phyloP scores from a whole-genome alignment of 1,284 basidiomycete species.

The Rhodotorula glutinis region DNA sequence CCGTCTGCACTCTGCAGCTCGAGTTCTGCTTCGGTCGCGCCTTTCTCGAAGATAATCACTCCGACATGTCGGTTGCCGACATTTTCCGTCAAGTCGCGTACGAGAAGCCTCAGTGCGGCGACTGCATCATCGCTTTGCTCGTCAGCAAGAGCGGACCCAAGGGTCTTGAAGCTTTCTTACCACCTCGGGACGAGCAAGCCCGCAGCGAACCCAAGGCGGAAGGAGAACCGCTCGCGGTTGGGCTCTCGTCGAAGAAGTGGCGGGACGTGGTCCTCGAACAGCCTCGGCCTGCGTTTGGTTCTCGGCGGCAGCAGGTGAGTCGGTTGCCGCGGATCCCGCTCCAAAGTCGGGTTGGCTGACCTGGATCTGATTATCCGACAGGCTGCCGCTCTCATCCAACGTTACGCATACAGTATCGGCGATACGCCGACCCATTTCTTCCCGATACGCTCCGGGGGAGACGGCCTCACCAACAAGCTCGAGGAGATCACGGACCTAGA shows the following conservation, averaged over 20 bases:
- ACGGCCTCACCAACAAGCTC: neutral
- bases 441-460: slow-evolving; percentile 3
- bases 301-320: neutral
- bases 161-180: slow-evolving; percentile 48
- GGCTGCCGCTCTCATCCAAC: slow-evolving; percentile 20
- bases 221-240: neutral
- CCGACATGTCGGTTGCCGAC: slow-evolving; percentile 20
- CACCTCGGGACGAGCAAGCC: slow-evolving; percentile 15
- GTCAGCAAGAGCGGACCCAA: slow-evolving; percentile 45
- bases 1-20: slow-evolving; percentile 26
- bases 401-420: slow-evolving; percentile 20
- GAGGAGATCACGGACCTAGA: neutral
- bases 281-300: neutral
- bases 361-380: neutral
- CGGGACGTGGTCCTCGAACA: neutral
- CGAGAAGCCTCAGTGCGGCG: slow-evolving; percentile 46
- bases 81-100: slow-evolving; percentile 47
- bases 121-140: slow-evolving; percentile 47
- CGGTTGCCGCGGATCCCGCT: neutral
- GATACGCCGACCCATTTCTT: slow-evolving; percentile 3
- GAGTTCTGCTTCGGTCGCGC: slow-evolving; percentile 22
- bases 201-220: neutral
- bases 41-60: slow-evolving; percentile 18
- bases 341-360: neutral
- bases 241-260: slow-evolving; percentile 5